Evolutionary conservation across 148 eudicot genomes (phyloP), one percentile per base, ranked within the genome.

Genomic region (Diospyros lotus): DNA sequence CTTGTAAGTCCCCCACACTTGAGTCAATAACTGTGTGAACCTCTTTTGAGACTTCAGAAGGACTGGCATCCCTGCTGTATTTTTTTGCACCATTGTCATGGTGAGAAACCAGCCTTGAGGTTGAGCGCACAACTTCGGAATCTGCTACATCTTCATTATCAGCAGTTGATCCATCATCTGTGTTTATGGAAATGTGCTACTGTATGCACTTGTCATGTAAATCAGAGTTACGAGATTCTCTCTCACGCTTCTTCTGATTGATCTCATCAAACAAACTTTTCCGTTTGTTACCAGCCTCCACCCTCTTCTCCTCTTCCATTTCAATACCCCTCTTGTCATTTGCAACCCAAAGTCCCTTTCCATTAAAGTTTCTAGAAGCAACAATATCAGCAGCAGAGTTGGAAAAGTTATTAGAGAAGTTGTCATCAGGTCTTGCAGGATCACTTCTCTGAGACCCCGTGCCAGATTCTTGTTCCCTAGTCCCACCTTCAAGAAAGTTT

Each of bases 111-210:
- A 84, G 78, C 80, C 86, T 83, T 15, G 93, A 87, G 56, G 86
- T 86, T 70, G 90, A 83, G 54, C 84, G 89, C 71, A 82, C 92
- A 14, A 82, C 92, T 79, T 89, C 97, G 64, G 97, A 91, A 74
- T 91, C 97, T 28, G 89, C 97, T 55, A 89, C 91, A 75, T 89
- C 97, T 80, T 91, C 97, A 80, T 91, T 91, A 63, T 91, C 97
- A 72, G 93, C 93, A 18, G 91, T 87, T 58, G 97, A 91, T 64
- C 89, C 93, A 55, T 91, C 97, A 40, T 89, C 97, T 15, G 97
- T 89, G 48, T 86, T 87, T 69, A 91, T 80, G 38, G 97, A 87
- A 71, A 91, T 85, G 74, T 86, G 87, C 15, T 93, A 87, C 15
- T 80, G 70, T 70, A 78, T 84, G 45, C 79, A 73, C 77, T 85